Conservation (phyloP, 352 stramenopile species). For the Elongisporangium undulatum region DNA sequence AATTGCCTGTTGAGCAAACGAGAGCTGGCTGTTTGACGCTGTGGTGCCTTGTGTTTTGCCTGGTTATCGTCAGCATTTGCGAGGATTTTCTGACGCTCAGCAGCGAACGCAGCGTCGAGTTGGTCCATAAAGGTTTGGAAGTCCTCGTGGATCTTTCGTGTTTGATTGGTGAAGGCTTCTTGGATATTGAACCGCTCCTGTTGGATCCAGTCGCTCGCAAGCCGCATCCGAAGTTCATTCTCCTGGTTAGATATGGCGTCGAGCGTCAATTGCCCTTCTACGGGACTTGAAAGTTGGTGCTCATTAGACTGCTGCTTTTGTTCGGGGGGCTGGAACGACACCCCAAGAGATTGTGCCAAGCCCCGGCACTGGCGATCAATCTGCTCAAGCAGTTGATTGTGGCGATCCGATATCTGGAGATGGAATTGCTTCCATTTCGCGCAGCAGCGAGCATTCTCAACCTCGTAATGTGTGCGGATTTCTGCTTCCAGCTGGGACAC, state of each 20-base stretch:
- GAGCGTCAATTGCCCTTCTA: neutral
- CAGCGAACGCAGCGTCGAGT: constrained; percentile 29
- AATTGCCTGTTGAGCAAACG: constrained; percentile 19
- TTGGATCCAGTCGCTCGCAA: constrained; percentile 42
- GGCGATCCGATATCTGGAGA: constrained; percentile 15
- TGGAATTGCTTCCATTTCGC: constrained; percentile 51
- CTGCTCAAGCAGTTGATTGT: constrained; percentile 12
- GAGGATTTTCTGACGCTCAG: constrained; percentile 31
- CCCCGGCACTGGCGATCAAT: constrained; percentile 27
- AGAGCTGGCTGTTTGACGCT: neutral
- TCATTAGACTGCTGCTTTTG: neutral
- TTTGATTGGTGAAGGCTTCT: constrained; percentile 62
- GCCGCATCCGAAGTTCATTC: constrained; percentile 16
- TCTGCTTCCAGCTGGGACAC: constrained; percentile 43
- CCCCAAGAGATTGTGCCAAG: constrained; percentile 11
- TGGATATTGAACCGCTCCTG: constrained; percentile 72
- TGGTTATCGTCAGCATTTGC: neutral
- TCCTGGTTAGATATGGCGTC: constrained; percentile 2
- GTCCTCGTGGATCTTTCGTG: constrained; percentile 44
- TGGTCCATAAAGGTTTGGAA: constrained; percentile 36
- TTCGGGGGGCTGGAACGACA: neutral
- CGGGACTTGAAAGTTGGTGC: neutral
- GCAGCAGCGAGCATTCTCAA: constrained; percentile 42
- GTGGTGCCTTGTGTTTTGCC: neutral
- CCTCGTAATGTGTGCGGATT: constrained; percentile 52